Evolutionary conservation across 768 basidiomycete genomes (phyloP).

Genomic region (Russula earlei): DNA sequence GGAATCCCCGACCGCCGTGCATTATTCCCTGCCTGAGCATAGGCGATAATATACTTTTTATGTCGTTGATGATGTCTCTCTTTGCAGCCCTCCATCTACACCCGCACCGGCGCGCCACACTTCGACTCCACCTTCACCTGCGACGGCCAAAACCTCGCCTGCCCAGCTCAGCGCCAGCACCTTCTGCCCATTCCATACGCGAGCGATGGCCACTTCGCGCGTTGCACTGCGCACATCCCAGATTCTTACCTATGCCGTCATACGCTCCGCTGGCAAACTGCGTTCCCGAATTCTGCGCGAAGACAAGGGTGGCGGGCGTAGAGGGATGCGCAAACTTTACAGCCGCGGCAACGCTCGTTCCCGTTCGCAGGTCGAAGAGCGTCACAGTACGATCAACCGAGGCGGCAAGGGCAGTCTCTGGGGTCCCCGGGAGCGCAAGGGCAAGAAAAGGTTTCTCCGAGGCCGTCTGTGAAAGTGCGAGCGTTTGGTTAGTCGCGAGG

Average conservation of each 20-base stretch:
- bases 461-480: constrained; percentile 36
- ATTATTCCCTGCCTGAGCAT: background rate
- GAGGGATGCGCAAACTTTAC: constrained; percentile 50
- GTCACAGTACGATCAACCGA: constrained; percentile 70
- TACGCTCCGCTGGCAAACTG: constrained; percentile 68
- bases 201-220: constrained; percentile 54
- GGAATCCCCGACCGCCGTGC: too few species aligned
- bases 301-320: constrained; percentile 53
- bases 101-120: constrained; percentile 24
- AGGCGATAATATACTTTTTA: background rate
- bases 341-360: constrained; percentile 27
- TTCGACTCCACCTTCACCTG: constrained; percentile 26
- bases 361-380: constrained; percentile 55
- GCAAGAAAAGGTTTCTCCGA: constrained; percentile 71
- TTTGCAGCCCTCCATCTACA: constrained; percentile 18
- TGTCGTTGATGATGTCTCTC: background rate
- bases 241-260: constrained; percentile 63
- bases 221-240: constrained; percentile 73
- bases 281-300: constrained; percentile 26
- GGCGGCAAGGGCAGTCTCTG: constrained; percentile 44
- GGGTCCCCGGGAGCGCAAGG: constrained; percentile 36
- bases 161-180: constrained; percentile 41
- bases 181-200: constrained; percentile 47
- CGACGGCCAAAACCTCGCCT: constrained; percentile 21
- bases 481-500: background rate